Base-by-base conservation (phyloP, 2,329 filamentous ascomycete genomes). In the Keithomyces neogunnii region DNA sequence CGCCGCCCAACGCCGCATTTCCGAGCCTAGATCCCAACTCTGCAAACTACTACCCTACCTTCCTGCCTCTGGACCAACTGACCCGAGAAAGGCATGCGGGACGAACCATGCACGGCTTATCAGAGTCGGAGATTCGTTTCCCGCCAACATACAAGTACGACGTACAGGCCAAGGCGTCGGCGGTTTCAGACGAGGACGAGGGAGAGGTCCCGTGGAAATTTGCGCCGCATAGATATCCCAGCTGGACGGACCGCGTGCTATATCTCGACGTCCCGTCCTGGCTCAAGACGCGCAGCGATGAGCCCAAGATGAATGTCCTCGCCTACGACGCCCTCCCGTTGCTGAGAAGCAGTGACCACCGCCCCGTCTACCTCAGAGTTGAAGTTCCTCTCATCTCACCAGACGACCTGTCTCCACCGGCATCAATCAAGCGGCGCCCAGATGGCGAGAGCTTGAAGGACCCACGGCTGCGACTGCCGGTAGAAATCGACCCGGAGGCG, bases 81-180 rank as follows among this genome's bases (percentile, higher is more conserved):
- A 84, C 73, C 2, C 75, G 80, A 46, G 90, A 97, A 68, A 81
- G 81, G 49, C 68, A 68, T 4, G 82, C 83, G 1, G 82, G 84
- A 0, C 78, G 83, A 13, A 89, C 88, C 2, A 72, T 95, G 29
- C 90, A 97, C 56, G 85, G 88, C 4, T 73, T 99, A 35, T 71
- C 73, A 8, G 93, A 99, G 69, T 80, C 84, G 1, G 72, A 78
- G 1, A 82, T 97, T 53, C 69, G 67, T 3, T 99, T 97, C 62
- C 86, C 90, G 1, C 93, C 93, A 0, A 96, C 93, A 0, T 99
- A 99, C 75, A 99, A 99, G 68, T 95, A 93, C 66, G 76, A 77
- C 35, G 66, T 77, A 35, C 57, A 54, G 56, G 66, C 48, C 45
- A 51, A 47, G 32, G 5, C n/a, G 3, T 13, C 19, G 1, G 43